Percentiles rank a stretch among this genome's conserved stretches.
Evolutionary conservation across 495 filamentous ascomycete species (phyloP).

Genomic region (Trichocladium antarcticum): DNA sequence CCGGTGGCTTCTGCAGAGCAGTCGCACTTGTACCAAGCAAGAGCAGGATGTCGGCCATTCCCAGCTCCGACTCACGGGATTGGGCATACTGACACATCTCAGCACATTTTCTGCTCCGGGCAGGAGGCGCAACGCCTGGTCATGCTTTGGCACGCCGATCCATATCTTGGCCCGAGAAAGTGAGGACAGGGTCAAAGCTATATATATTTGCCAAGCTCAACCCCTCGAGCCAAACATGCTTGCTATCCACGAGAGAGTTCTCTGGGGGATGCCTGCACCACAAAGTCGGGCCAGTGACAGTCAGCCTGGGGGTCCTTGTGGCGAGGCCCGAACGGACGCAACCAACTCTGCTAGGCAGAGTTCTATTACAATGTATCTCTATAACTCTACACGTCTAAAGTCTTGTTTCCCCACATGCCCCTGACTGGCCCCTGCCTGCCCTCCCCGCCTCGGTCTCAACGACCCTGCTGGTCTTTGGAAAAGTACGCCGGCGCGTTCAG

Average conservation of each 20-base stretch:
- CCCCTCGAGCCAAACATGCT: no score
- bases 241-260: no score
- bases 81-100: neutral
- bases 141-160: slow-evolving; percentile 18
- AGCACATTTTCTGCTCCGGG: neutral
- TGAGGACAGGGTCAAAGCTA: no score
- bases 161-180: no score
- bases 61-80: neutral
- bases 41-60: slow-evolving; percentile 1
- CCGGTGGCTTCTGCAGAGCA: neutral
- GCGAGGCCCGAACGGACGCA: no score
- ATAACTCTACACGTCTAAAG: no score
- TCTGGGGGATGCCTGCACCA: no score
- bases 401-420: slow-evolving; percentile 49
- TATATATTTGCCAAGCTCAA: no score
- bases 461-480: slow-evolving; percentile 48
- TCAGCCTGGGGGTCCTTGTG: no score
- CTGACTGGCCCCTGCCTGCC: slow-evolving; percentile 54
- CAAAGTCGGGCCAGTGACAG: no score
- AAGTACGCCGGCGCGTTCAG: neutral
- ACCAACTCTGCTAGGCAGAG: no score
- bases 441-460: slow-evolving; percentile 46
- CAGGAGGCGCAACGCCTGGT: neutral
- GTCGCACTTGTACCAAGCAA: neutral
- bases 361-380: no score